A percentile compares a stretch with the other conserved stretches of the same genome.
Evolutionary conservation across 495 filamentous ascomycete genomes (phyloP).

Genomic region (Podospora pseudocomata): DNA sequence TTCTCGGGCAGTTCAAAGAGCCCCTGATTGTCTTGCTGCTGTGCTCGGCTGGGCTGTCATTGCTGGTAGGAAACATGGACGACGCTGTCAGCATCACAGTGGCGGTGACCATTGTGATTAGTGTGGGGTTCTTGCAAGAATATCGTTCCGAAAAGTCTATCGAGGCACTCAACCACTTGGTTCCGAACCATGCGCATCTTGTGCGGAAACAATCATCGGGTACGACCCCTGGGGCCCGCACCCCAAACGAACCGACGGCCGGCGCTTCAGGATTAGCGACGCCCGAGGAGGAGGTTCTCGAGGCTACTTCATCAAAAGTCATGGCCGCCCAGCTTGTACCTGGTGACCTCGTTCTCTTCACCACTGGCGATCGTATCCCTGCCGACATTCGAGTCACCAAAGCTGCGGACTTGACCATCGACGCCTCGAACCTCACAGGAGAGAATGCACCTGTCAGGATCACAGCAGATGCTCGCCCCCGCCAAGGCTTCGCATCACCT

Average conservation of each 20-base stretch:
- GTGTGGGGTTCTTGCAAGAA: constrained; percentile 94
- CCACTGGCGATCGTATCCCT: constrained; percentile 92
- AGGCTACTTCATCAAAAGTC: constrained; percentile 75
- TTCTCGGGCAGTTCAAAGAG: constrained; percentile 94
- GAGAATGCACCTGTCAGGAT: constrained; percentile 92
- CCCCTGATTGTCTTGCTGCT: constrained; percentile 86
- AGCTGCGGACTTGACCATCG: constrained; percentile 82
- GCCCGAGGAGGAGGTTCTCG: constrained; percentile 52
- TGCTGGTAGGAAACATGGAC: constrained; percentile 91
- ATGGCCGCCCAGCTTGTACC: constrained; percentile 82
- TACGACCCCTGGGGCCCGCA: constrained; percentile 27
- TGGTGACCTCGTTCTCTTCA: constrained; percentile 88
- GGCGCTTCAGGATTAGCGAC: constrained; percentile 35
- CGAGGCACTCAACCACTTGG: constrained; percentile 87
- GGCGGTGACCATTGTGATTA: constrained; percentile 94
- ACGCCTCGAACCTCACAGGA: constrained; percentile 95
- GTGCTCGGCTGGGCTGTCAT: constrained; percentile 80
- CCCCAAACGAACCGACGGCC: constrained; percentile 44
- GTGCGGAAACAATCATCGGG: constrained; percentile 58
- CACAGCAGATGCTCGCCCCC: constrained; percentile 64
- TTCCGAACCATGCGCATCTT: constrained; percentile 90
- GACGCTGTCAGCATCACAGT: constrained; percentile 94
- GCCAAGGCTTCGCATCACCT: constrained; percentile 36
- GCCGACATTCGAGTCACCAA: constrained; percentile 93
- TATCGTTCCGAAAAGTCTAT: constrained; percentile 97